Conservation (phyloP, 2,329 filamentous ascomycete genomes). For the Botrytis galanthina region DNA sequence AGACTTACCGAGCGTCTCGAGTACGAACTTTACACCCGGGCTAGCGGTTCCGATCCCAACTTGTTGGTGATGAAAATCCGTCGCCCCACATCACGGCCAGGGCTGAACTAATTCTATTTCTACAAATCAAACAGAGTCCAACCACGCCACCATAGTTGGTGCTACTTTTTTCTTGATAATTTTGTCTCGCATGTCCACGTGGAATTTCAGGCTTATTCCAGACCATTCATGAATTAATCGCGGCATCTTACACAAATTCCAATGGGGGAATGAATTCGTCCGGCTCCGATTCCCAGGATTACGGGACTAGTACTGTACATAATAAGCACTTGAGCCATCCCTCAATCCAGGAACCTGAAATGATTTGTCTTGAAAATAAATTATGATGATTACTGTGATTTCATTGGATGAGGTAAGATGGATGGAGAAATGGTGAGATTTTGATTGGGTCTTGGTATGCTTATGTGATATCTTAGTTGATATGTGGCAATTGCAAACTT, state of each 20-base stretch:
- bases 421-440: not conserved
- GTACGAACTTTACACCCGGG: not conserved
- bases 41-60: not conserved
- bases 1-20: not conserved
- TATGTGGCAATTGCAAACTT: not conserved
- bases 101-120: not conserved
- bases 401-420: not conserved
- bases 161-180: not conserved
- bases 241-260: not conserved
- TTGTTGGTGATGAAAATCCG: not conserved
- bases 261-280: not conserved
- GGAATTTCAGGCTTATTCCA: not conserved
- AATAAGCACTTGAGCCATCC: not conserved
- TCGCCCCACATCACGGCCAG: not conserved
- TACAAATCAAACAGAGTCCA: not conserved
- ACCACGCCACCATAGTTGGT: not conserved
- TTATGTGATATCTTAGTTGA: slow-evolving; percentile 9
- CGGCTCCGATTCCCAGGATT: not conserved
- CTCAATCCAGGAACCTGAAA: not conserved
- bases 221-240: not conserved
- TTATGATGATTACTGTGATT: too few relatives aligned
- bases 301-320: not conserved
- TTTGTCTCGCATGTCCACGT: not conserved
- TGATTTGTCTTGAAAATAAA: not conserved
- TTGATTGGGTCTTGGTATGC: not conserved